phyloP scores from a whole-genome alignment of 192 early-diverging fungal species.

The Backusella psychrophila region DNA sequence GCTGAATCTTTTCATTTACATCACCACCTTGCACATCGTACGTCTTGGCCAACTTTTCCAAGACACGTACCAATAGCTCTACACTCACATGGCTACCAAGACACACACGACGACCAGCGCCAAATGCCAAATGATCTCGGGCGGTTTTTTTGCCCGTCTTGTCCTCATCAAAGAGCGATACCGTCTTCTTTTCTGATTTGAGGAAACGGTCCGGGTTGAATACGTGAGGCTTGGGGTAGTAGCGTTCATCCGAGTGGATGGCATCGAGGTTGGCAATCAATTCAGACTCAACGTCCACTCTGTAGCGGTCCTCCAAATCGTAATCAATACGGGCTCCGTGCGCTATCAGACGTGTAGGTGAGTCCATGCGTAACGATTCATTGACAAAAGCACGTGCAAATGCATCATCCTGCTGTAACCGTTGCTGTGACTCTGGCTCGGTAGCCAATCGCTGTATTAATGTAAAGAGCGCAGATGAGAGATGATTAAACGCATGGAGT shows the following conservation, averaged over 20 bases:
- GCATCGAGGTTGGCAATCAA: constrained; percentile 40
- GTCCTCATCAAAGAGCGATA: not conserved
- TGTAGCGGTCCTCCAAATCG: constrained; percentile 28
- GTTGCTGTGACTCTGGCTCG: constrained; percentile 35
- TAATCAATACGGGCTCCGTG: constrained; percentile 39
- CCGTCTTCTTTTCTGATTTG: not conserved
- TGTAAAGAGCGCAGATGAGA: constrained; percentile 28
- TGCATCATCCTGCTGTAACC: constrained; percentile 19
- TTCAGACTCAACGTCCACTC: constrained; percentile 27
- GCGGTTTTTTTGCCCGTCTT: not conserved
- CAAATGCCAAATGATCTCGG: constrained; percentile 36
- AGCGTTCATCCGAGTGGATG: constrained; percentile 40
- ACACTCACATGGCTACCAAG: constrained; percentile 22
- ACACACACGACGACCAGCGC: constrained; percentile 34
- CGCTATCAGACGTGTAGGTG: constrained; percentile 23
- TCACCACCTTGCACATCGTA: constrained; percentile 22
- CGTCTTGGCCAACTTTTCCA: constrained; percentile 7
- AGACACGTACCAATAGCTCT: not conserved
- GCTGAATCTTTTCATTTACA: not conserved
- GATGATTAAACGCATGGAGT: constrained; percentile 25
- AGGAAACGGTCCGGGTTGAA: constrained; percentile 48
- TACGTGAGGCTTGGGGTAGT: constrained; percentile 36
- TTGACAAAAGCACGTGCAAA: constrained; percentile 25
- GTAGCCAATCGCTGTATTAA: constrained; percentile 41
- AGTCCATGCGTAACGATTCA: constrained; percentile 26